Base-by-base conservation (phyloP, 371 early-diverging fungal genomes). In the Syncephalastrum racemosum region DNA sequence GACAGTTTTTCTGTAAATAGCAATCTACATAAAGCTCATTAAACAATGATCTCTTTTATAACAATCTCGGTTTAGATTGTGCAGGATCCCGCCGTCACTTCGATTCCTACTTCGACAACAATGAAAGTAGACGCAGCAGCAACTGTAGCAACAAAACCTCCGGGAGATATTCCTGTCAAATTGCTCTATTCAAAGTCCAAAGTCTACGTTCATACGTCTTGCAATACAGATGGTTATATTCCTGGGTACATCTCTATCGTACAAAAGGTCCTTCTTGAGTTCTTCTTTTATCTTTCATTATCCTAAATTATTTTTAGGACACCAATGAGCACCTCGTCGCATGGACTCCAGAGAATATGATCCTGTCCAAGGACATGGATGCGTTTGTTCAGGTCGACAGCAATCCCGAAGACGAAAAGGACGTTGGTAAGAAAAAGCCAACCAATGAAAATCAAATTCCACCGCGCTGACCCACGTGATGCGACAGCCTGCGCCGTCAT, bases 151-250 rank as follows among this genome's bases (percentile, higher is more conserved):
- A 16, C 55, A 16, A n/a, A 25, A 20, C 7, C 23, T 20, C 22
- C 14, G 4, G 24, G 16, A 22, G 58, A 60, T 22, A 62, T 56
- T 24, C 45, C 66, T 44, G 71, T 73, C 5, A 70, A 73, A 14
- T 44, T 79, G 8, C 40, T 79, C 13, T 75, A 70, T 50, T 79
- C 76, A 1, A 79, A 79, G 56, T 73, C 76, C 8, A 79, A 79
- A 56, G 79, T 79, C 14, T 79, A 71, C 53, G 66, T 79, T 22
- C 76, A 79, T 52, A 76, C 75, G 15, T 71, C 73, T 16, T 52
- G 50, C 4, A 58, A 71, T 59, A 24, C 54, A 7, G 45, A 44
- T 4, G 73, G 67, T 23, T 67, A 59, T 39, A 76, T 79, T 50
- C 70, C 76, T 13, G 79, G 79, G 0, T 76, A 66, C 47, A 50